Conservation (phyloP, 2,329 filamentous ascomycete species). For the Davidsoniella australis region DNA sequence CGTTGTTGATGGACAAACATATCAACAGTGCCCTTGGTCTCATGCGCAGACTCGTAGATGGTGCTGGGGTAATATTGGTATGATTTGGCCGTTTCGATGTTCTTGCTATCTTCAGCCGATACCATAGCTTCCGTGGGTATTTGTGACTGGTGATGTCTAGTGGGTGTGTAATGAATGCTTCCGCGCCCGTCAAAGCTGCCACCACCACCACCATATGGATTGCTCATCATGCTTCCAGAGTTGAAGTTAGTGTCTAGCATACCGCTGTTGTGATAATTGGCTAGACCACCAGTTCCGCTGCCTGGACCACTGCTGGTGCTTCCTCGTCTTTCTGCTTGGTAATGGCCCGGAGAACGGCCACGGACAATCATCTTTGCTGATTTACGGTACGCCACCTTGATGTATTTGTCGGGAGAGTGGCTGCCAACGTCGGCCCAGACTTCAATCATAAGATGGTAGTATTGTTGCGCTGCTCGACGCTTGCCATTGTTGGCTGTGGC, state of each 20-base stretch:
- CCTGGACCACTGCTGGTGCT: constrained; percentile 51
- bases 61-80: constrained; percentile 38
- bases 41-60: constrained; percentile 31
- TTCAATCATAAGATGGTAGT: constrained; percentile 80
- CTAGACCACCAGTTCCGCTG: constrained; percentile 45
- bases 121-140: constrained; percentile 35
- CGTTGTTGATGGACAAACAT: constrained; percentile 27
- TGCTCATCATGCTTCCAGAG: constrained; percentile 24
- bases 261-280: constrained; percentile 27
- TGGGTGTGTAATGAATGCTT: constrained; percentile 22
- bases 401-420: constrained; percentile 34
- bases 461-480: constrained; percentile 75
- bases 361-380: constrained; percentile 78
- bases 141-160: constrained; percentile 21
- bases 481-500: constrained; percentile 91
- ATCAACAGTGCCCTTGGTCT: constrained; percentile 29
- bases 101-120: constrained; percentile 33
- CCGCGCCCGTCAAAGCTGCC: constrained; percentile 25
- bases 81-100: constrained; percentile 29
- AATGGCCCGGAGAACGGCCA: constrained; percentile 66
- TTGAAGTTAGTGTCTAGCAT: constrained; percentile 25
- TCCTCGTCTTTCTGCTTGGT: constrained; percentile 51
- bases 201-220: constrained; percentile 19
- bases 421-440: constrained; percentile 53
- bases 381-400: constrained; percentile 55